Base-by-base conservation (phyloP, 495 filamentous ascomycete genomes). In the Podospora pseudoanserina region DNA sequence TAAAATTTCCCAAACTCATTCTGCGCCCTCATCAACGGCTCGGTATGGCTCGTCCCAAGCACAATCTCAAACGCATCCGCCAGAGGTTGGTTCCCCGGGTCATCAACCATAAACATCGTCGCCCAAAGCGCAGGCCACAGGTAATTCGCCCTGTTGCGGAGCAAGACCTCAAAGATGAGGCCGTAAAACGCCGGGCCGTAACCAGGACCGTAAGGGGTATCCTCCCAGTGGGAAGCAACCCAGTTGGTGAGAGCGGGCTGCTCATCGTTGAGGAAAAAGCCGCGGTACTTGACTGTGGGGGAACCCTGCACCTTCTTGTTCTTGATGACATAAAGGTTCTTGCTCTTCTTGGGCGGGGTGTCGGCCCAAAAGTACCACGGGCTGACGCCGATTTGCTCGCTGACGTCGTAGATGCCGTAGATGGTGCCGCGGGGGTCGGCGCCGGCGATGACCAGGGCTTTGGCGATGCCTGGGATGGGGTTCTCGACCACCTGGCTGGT, bases 301-400 rank as follows among this genome's bases (percentile, higher is more conserved):
- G 86, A 78, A 4, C 82, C 84, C 65, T 92, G 88, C 2, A 84
- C 76, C 71, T 87, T 89, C 53, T 75, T 79, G 6, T 73, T 77
- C 6, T 81, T 76, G 13, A 85, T 70, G 4, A 85, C 86, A 68
- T 84, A 91, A 49, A 92, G 83, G 3, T 83, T 80, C 32, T 79
- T 74, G 70, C 83, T 80, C 67, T 80, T 77, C 68, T 84, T 82
- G 15, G 84, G 74, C 0, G 89, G 84, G 0, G 89, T 87, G 76
- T 92, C 90, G 1, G 90, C 89, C 84, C 84, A 92, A 83, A 86
- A 92, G 76, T 90, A 89, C 89, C 89, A 92, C 55, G 90, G 91
- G 55, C 87, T 89, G 6, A 92, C 88, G 19, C 91, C 90, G 63
- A 92, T 92, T 69, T 92, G 89, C 73, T 91, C 89, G 34, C 88